A percentile compares a stretch with the other conserved stretches of the same genome.
phyloP scores from a whole-genome alignment of 148 eudicot genomes.

The Cornus suecica region DNA sequence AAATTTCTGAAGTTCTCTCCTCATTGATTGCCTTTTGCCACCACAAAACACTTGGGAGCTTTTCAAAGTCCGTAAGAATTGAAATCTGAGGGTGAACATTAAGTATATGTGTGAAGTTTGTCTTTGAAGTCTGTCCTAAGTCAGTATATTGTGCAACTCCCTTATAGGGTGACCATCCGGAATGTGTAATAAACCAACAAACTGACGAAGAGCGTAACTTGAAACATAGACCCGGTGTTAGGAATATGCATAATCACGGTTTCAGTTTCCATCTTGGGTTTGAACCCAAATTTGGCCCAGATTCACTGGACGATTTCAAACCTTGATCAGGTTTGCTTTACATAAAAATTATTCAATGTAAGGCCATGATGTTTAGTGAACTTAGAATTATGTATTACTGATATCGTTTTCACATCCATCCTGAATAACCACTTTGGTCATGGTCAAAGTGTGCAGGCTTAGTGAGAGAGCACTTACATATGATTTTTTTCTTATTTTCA shows the following conservation, averaged over 20 bases:
- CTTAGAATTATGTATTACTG: too few relatives aligned
- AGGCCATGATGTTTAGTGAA: too few relatives aligned
- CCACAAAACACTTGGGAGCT: neutral
- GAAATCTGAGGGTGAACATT: neutral
- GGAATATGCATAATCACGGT: neutral
- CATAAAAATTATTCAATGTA: neutral
- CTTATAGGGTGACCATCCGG: neutral
- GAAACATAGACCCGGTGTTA: neutral
- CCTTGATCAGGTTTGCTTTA: neutral
- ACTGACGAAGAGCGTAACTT: neutral
- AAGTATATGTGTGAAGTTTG: neutral
- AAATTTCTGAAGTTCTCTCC: neutral
- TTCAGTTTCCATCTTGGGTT: neutral
- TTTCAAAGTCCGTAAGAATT: neutral
- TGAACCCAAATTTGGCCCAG: neutral
- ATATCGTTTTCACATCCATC: too few relatives aligned
- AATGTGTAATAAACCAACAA: neutral
- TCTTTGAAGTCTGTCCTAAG: neutral
- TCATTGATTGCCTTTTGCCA: neutral
- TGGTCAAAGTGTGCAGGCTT: too few relatives aligned
- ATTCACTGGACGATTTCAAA: neutral
- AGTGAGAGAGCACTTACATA: too few relatives aligned
- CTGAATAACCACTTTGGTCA: too few relatives aligned
- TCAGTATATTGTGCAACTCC: neutral
- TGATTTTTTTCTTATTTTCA: too few relatives aligned